Evolutionary conservation across 352 stramenopile species (phyloP).

Genomic region (Aphanomyces astaci): DNA sequence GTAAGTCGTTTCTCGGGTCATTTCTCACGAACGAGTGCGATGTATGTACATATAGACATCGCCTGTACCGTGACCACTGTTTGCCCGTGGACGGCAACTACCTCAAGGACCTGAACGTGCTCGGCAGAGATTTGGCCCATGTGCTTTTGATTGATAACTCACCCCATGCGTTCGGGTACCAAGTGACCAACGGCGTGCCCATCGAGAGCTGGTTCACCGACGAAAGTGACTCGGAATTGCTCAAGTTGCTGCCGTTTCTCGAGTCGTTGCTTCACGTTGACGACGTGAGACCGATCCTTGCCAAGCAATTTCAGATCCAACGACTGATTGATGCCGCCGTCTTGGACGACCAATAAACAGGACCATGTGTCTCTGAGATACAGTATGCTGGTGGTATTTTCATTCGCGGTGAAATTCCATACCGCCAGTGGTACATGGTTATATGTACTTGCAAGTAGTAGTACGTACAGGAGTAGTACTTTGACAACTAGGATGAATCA

Average conservation of each 20-base stretch:
- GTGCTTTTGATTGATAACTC: conserved; percentile 97
- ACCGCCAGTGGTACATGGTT: too few species aligned
- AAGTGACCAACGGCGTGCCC: conserved; percentile 97
- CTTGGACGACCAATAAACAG: too few species aligned
- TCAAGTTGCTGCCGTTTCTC: conserved; percentile 95
- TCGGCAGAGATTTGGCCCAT: conserved; percentile 88
- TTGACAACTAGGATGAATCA: too few species aligned
- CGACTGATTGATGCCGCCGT: conserved; percentile 70
- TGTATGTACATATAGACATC: conserved; percentile 59
- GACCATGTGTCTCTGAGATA: too few species aligned
- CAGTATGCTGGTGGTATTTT: too few species aligned
- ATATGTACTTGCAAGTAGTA: too few species aligned
- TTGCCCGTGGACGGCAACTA: conserved; percentile 97
- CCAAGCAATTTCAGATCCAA: conserved; percentile 88
- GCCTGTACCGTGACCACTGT: conserved; percentile 94
- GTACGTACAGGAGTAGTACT: too few species aligned
- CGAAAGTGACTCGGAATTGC: conserved; percentile 90
- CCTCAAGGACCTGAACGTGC: conserved; percentile 97
- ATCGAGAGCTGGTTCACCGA: conserved; percentile 99
- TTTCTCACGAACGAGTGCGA: too few species aligned
- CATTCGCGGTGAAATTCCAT: too few species aligned
- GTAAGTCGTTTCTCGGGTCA: too few species aligned
- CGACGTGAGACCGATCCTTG: conserved; percentile 85
- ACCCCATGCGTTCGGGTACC: conserved; percentile 96
- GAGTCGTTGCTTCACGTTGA: conserved; percentile 78